Evolutionary conservation across 352 stramenopile species (phyloP).

Genomic region (Phytophthora cactorum): DNA sequence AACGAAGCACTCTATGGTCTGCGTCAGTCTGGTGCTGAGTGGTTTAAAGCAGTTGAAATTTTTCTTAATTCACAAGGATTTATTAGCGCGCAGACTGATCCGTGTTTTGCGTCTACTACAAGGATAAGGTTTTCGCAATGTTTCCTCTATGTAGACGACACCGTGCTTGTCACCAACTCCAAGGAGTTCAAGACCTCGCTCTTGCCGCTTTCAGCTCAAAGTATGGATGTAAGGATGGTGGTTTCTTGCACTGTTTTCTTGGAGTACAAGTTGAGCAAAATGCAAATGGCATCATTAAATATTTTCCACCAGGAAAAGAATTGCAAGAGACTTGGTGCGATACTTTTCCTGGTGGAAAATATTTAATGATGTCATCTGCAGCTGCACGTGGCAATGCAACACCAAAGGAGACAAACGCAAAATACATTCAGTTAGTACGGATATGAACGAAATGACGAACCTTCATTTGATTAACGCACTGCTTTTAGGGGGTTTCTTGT

Average conservation of each 20-base stretch:
- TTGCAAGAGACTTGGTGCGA: not conserved
- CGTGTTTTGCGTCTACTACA: constrained; percentile 5
- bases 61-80: constrained; percentile 7
- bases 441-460: too few species aligned
- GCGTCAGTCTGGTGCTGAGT: constrained; percentile 24
- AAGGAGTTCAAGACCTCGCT: constrained; percentile 17
- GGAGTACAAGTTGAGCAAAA: constrained; percentile 20
- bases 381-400: too few species aligned
- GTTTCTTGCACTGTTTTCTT: constrained; percentile 3
- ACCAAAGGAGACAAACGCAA: too few species aligned
- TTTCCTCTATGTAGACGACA: constrained; percentile 32
- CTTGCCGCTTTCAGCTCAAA: constrained; percentile 9
- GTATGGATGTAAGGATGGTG: constrained; percentile 31
- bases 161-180: constrained; percentile 21
- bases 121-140: constrained; percentile 14
- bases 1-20: constrained; percentile 4
- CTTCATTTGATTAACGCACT: too few species aligned
- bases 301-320: constrained; percentile 8
- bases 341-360: constrained; percentile 9
- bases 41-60: constrained; percentile 12
- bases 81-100: constrained; percentile 4
- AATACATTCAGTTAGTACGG: too few species aligned
- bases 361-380: too few species aligned
- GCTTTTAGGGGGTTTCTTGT: too few species aligned
- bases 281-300: constrained; percentile 1